These are phyloP conservation scores for Echinosophora koreensis DNA, from an alignment of 306 rosid genomes.

Conservation along the genomic window DNA sequence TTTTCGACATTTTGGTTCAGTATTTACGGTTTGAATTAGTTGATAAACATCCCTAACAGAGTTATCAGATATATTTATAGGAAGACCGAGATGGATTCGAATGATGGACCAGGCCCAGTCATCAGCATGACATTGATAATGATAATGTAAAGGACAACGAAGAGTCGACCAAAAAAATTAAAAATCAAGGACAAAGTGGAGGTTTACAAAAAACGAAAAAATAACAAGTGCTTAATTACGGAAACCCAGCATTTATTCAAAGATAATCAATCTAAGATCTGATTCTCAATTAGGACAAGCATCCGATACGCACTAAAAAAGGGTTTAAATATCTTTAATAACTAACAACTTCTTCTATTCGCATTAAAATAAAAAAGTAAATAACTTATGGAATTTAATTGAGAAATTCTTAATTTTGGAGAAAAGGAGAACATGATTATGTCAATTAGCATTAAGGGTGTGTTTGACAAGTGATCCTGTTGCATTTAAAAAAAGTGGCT, in stretches of 20 bases:
- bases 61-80: not conserved
- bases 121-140: not conserved
- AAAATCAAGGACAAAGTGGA: not conserved
- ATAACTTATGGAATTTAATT: not conserved
- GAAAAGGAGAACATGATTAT: not conserved
- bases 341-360: not conserved
- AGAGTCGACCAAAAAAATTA: no score
- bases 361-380: constrained; percentile 6
- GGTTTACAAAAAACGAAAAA: not conserved
- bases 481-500: not conserved
- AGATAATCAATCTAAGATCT: constrained; percentile 22
- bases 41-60: no score
- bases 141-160: no score
- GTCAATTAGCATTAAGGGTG: not conserved
- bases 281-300: constrained; percentile 40
- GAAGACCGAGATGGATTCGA: constrained; percentile 14
- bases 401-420: no score
- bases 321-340: not conserved
- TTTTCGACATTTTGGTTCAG: no score
- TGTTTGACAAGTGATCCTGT: not conserved
- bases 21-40: no score
- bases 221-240: constrained; percentile 20
- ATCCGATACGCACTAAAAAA: constrained; percentile 45
- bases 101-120: not conserved
- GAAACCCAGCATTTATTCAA: constrained; percentile 47